Base-by-base conservation (phyloP, 83 land plant genomes). In the Thuja plicata region DNA sequence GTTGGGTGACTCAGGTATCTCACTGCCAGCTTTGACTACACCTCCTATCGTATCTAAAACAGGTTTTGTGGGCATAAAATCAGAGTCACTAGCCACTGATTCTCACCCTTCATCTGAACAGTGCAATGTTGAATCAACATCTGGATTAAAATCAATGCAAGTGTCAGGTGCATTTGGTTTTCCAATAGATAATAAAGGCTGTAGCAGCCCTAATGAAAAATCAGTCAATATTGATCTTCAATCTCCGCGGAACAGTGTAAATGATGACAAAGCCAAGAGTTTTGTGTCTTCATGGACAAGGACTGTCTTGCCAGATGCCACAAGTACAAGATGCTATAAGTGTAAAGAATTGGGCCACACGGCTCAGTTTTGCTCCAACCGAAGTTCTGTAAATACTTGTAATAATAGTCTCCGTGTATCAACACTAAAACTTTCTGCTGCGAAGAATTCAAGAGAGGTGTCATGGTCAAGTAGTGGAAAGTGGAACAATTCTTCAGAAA, bases 311-410 rank as follows among this genome's bases (percentile, higher is more conserved):
- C 54, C 76, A 76, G 82, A 70, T 17, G n/a, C 83, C 74, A 87
- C 66, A 83, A 78, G 35, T 74, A 45, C 74, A 38, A 70, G 85
- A 15, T 93, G 93, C 40, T 85, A 86, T 70, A 92, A 89, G 88
- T 92, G 93, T 80, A 93, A 93, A 57, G 93, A 92, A 46, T 55
- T 78, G 46, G 95, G 93, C 11, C 94, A 93, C 87, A 37, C 89
- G 16, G 73, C 90, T 27, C 90, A 93, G 85, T 87, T 40, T 83
- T 94, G 94, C 87, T 16, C 89, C 21, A 62, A 30, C 79, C 81
- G 88, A 34, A 89, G 73, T 84, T 48, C 86, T 50, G 57, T n/a
- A 84, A 86, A 24, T 32, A 62, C 87, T 60, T 34, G 32, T 48
- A 45, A 45, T 50, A 84, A 15, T 48, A 84, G 86, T 84, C 89